phyloP scores from a whole-genome alignment of 495 filamentous ascomycete genomes.

The Aspergillus mulundensis region DNA sequence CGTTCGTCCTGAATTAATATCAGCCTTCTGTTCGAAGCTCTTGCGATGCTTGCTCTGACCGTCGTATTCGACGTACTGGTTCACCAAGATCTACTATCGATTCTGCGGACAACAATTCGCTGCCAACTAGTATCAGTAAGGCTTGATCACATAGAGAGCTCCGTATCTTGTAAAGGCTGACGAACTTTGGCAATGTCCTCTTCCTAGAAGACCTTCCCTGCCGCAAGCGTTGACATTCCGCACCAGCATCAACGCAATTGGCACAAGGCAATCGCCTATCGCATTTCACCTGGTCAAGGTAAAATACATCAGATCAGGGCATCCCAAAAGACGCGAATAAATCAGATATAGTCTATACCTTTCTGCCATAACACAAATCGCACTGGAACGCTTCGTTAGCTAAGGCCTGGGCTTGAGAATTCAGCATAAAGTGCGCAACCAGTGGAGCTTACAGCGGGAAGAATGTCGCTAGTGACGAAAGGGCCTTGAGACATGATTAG shows the following conservation, averaged over 20 bases:
- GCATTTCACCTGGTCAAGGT: conserved; percentile 20
- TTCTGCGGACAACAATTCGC: conserved; percentile 4
- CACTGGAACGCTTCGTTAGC: conserved; percentile 15
- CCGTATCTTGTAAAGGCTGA: background rate
- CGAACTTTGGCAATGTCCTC: background rate
- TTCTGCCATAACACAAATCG: conserved; percentile 26
- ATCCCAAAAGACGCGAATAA: no score
- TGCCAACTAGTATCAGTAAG: conserved; percentile 10
- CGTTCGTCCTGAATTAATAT: background rate
- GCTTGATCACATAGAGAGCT: background rate
- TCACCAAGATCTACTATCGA: background rate
- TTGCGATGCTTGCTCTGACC: background rate
- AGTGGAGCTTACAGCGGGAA: background rate
- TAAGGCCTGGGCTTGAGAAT: background rate
- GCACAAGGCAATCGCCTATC: conserved; percentile 21
- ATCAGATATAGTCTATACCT: conserved; percentile 16
- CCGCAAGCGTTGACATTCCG: conserved; percentile 21
- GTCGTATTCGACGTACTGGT: background rate
- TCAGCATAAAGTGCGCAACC: no score
- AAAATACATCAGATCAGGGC: background rate
- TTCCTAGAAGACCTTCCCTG: conserved; percentile 11
- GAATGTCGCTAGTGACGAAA: background rate
- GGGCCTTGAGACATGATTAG: background rate
- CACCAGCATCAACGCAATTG: conserved; percentile 24
- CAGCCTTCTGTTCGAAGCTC: no score